A percentile compares a stretch with the other conserved stretches of the same genome.
These are phyloP conservation scores for Rhynchospora pubera DNA, from an alignment of 176 grass and related monocot genomes.

Conservation along the genomic window DNA sequence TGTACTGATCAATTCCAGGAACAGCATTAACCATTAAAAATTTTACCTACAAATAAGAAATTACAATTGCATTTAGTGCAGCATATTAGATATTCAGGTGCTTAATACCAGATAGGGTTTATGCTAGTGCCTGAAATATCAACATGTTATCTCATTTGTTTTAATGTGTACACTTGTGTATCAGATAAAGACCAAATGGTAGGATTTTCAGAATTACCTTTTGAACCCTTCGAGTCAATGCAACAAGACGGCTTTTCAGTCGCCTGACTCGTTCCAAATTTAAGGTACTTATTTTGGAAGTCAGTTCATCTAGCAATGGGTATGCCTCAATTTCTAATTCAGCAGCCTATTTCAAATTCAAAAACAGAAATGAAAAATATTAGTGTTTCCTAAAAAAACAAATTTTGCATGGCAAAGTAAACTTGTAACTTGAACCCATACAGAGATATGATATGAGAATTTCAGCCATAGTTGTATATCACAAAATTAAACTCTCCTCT, in stretches of 20 bases:
- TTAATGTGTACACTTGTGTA: background rate
- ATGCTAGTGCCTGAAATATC: background rate
- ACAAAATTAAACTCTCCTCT: background rate
- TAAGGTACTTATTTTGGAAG: slow-evolving; percentile 68
- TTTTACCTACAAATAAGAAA: background rate
- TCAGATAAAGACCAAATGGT: background rate
- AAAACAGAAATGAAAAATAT: background rate
- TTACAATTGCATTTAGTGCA: background rate
- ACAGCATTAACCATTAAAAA: background rate
- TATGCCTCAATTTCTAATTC: slow-evolving; percentile 90
- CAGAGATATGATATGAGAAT: background rate
- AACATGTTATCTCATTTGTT: background rate
- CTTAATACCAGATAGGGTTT: background rate
- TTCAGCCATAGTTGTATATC: background rate
- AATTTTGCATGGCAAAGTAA: background rate
- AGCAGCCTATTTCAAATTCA: slow-evolving; percentile 48
- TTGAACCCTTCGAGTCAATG: slow-evolving; percentile 83
- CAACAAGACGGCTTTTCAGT: slow-evolving; percentile 86
- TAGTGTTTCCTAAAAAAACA: background rate
- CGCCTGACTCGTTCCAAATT: slow-evolving; percentile 73
- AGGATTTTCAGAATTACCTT: slow-evolving; percentile 51
- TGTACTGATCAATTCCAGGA: background rate
- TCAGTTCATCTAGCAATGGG: slow-evolving; percentile 79
- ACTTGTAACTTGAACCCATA: background rate
- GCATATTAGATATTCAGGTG: background rate